Conservation (phyloP, 495 filamentous ascomycete genomes). For the Penicillium diatomitis region DNA sequence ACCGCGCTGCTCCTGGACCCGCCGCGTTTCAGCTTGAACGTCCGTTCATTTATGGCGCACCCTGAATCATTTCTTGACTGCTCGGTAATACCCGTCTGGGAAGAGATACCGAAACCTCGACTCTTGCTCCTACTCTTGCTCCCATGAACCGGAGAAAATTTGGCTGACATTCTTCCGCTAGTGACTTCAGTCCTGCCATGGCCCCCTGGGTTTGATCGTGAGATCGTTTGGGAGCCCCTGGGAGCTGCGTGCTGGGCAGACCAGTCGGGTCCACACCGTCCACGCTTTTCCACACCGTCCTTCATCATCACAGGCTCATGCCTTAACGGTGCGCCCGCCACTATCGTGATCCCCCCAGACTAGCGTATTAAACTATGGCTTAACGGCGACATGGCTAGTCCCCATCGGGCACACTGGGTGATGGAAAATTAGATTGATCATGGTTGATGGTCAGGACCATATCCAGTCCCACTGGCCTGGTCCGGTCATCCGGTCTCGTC, state of each 20-base stretch:
- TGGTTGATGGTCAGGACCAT: not conserved
- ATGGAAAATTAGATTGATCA: conserved; percentile 7
- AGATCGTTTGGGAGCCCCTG: conserved; percentile 8
- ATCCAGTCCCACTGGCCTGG: no score
- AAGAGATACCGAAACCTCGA: conserved; percentile 8
- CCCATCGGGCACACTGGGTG: not conserved
- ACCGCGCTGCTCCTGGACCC: conserved; percentile 5
- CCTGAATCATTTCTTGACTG: not conserved
- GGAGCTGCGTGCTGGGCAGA: not conserved
- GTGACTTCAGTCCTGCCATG: not conserved
- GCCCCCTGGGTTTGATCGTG: not conserved
- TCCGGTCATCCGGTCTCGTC: conserved; percentile 1
- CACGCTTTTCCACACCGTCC: not conserved
- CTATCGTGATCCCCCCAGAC: not conserved
- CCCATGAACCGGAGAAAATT: conserved; percentile 11
- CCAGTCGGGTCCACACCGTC: conserved; percentile 1
- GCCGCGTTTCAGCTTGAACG: conserved; percentile 17
- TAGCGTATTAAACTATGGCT: not conserved
- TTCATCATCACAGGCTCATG: not conserved
- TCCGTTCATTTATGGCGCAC: conserved; percentile 9
- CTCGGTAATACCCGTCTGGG: conserved; percentile 8
- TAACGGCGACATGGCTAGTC: not conserved
- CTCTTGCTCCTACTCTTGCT: no score
- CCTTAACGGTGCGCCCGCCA: not conserved
- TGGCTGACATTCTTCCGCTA: conserved; percentile 8